Evolutionary conservation across 345 rosid species (phyloP), one percentile per base, ranked within the genome.

Genomic region (Capsella bursapastoris): DNA sequence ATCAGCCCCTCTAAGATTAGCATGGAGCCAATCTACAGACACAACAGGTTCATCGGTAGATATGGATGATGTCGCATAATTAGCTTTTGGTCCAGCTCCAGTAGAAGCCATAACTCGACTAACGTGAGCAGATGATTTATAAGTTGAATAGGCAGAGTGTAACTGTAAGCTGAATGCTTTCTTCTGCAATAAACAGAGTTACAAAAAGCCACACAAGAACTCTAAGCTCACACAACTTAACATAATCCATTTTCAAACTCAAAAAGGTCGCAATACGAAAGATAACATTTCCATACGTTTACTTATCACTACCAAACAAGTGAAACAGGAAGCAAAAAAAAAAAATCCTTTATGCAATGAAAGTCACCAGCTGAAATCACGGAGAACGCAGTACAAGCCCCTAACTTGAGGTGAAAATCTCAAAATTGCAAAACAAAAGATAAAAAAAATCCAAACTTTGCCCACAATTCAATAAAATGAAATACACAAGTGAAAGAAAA

Each of bases 1-100:
- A 72, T 84, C 86, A 80, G 97, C 80, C 52, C 78, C 86, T 75
- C 72, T 78, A 57, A 90, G 94, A 79, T 90, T 90, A 9, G 93
- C 59, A 57, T 90, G 87, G 60, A 96, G 97, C 99, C 99, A 90
- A 83, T 90, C 97, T 66, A 86, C 98, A 45, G 97, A 96, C 68
- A 92, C 91, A 77, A 90, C 90, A 40, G 98, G 93, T 49, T 87
- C 93, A 50, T 65, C 80, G 49, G 84, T 72, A 52, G 93, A 79
- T 49, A 79, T 38, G 18, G 89, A 83, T 31, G 79, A 82, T 31
- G 86, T 83, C 0, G 89, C 86, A 72, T 77, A 88, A 61, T 35
- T 57, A 70, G 77, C 74, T 67, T 75, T 82, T 8, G 79, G 34
- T 15, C 78, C 85, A 71, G 47, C 71, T 41, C 68, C 72, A 9